Percentiles rank a stretch among this genome's conserved stretches.
These are phyloP conservation scores for Trichoderma hamatum DNA, from an alignment of 2,329 filamentous ascomycete species.

Conservation along the genomic window DNA sequence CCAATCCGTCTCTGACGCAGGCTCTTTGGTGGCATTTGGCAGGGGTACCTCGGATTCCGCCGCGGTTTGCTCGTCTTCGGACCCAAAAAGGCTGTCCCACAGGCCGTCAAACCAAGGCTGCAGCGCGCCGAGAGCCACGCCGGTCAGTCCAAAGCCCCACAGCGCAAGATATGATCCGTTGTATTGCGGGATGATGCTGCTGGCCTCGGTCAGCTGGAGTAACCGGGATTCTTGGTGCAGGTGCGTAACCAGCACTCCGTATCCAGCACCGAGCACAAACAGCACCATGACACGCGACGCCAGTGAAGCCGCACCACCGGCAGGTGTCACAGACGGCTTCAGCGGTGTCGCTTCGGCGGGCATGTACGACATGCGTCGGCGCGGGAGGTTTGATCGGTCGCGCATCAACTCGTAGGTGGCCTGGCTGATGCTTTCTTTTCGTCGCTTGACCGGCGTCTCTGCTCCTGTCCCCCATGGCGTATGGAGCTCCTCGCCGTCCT, in stretches of 20 bases:
- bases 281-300: slow-evolving; percentile 64
- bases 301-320: slow-evolving; percentile 49
- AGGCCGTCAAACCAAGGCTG: slow-evolving; percentile 82
- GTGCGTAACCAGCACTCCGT: slow-evolving; percentile 79
- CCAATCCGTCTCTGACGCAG: slow-evolving; percentile 67
- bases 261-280: slow-evolving; percentile 78
- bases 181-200: slow-evolving; percentile 44
- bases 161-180: slow-evolving; percentile 71
- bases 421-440: slow-evolving; percentile 49
- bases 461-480: slow-evolving; percentile 81
- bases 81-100: slow-evolving; percentile 62
- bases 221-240: slow-evolving; percentile 72
- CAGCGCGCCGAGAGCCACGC: slow-evolving; percentile 75
- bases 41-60: slow-evolving; percentile 35
- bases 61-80: slow-evolving; percentile 36
- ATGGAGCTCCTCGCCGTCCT: slow-evolving; percentile 55
- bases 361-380: slow-evolving; percentile 43
- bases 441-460: slow-evolving; percentile 61
- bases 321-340: slow-evolving; percentile 33
- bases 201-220: slow-evolving; percentile 58
- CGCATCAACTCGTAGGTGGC: slow-evolving; percentile 49
- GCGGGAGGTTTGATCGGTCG: slow-evolving; percentile 42
- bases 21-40: slow-evolving; percentile 34
- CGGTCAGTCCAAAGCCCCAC: slow-evolving; percentile 76
- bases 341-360: slow-evolving; percentile 33